Percentiles rank a stretch among this genome's conserved stretches.
Conservation (phyloP, 2,329 filamentous ascomycete genomes). For the Spiromastix sp. region DNA sequence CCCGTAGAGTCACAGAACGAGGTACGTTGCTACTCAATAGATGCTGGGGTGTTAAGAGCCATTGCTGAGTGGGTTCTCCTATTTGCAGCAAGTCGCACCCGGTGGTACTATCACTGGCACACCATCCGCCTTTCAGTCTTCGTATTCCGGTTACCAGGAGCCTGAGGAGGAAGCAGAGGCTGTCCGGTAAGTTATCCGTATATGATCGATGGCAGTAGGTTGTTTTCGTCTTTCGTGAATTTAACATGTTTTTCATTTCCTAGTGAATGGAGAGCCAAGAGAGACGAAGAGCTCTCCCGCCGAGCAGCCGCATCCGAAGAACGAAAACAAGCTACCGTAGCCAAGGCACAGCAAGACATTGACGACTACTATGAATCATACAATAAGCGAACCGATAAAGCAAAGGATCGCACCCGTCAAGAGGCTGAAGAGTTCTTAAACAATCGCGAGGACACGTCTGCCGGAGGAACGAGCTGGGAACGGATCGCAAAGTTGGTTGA, state of each 20-base stretch:
- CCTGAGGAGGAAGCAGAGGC: constrained; percentile 78
- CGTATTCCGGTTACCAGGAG: constrained; percentile 44
- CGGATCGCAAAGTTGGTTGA: constrained; percentile 97
- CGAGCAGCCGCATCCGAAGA: constrained; percentile 72
- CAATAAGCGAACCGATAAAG: constrained; percentile 96
- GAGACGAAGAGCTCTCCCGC: constrained; percentile 71
- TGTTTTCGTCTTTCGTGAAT: no score
- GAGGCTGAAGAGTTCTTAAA: constrained; percentile 90
- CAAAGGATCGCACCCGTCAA: constrained; percentile 72
- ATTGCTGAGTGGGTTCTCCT: constrained; percentile 1
- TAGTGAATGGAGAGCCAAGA: constrained; percentile 79
- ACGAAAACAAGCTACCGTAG: constrained; percentile 75
- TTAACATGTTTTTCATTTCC: no score
- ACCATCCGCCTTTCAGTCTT: constrained; percentile 44
- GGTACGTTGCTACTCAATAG: constrained; percentile 39
- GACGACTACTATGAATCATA: constrained; percentile 99
- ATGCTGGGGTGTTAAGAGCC: neutral
- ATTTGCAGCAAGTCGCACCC: constrained; percentile 55
- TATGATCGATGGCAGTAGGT: no score
- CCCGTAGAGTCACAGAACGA: constrained; percentile 66
- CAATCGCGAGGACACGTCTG: constrained; percentile 82
- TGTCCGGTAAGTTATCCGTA: constrained; percentile 45
- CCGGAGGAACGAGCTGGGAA: constrained; percentile 96
- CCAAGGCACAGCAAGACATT: constrained; percentile 85
- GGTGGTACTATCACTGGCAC: constrained; percentile 72